These are phyloP conservation scores for Hagleromyces aurorensis DNA, from an alignment of 805 yeast genomes.

Conservation along the genomic window DNA sequence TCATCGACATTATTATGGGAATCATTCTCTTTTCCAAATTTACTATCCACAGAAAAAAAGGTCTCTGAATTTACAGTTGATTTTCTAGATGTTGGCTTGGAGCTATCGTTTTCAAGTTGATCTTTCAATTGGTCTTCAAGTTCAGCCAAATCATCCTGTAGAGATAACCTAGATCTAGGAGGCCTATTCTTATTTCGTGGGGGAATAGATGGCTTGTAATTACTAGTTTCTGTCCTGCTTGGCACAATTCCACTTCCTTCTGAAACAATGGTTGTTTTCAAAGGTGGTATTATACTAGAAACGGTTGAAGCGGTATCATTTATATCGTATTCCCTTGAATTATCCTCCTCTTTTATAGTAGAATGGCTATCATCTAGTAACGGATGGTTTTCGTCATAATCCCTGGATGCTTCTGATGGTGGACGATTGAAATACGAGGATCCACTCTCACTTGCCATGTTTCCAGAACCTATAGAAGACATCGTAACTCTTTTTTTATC, in stretches of 20 bases:
- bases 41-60: slow-evolving; percentile 22
- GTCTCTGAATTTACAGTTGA: slow-evolving; percentile 17
- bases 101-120: slow-evolving; percentile 8
- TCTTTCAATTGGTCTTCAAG: slow-evolving; percentile 16
- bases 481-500: slow-evolving; percentile 10
- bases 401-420: slow-evolving; percentile 4
- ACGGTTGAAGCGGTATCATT: slow-evolving; percentile 16
- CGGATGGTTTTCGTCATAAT: slow-evolving; percentile 2
- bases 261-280: slow-evolving; percentile 14
- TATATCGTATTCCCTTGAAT: slow-evolving; percentile 3
- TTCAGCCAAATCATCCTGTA: slow-evolving; percentile 19
- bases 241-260: slow-evolving; percentile 14
- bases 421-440: slow-evolving; percentile 13
- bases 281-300: slow-evolving; percentile 24
- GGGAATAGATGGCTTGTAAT: slow-evolving; percentile 27
- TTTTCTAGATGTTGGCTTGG: too few species aligned
- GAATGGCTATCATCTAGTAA: slow-evolving; percentile 2
- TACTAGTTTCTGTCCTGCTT: slow-evolving; percentile 16
- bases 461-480: slow-evolving; percentile 17
- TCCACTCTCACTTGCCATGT: slow-evolving; percentile 20
- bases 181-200: slow-evolving; percentile 30
- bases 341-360: slow-evolving; percentile 2
- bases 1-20: slow-evolving; percentile 2
- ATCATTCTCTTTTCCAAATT: slow-evolving; percentile 7
- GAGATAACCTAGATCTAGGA: slow-evolving; percentile 23